Base-by-base conservation (phyloP, 2,329 filamentous ascomycete species). In the Fusarium beomiforme region DNA sequence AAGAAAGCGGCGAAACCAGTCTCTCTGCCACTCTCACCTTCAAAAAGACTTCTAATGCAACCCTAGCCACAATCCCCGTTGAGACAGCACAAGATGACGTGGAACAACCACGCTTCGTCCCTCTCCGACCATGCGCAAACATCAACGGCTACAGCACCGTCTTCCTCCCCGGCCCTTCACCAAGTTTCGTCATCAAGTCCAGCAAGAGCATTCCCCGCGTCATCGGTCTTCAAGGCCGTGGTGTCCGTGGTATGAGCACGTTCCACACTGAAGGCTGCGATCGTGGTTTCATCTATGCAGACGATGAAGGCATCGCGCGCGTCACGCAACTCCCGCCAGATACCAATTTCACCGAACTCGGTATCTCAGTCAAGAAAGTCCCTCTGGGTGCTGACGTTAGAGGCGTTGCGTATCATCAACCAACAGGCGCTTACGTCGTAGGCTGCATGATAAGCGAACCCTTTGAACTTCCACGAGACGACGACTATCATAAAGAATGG, bases 391-490 rank as follows among this genome's bases (percentile, higher is more conserved):
- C 91, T 57, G 92, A 97, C 64, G 85, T 95, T 14, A 87, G 91
- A 67, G 88, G 90, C 5, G 82, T 98, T 19, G 87, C 92, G 2
- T 97, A 95, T 77, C 95, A 97, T 77, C 84, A 90, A 4, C 88
- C 90, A 1, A 91, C 91, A 43, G 89, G 90, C 24, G 89, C 92
- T 1, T 98, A 97, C 77, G 89, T 94, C 4, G 83, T 95, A 19
- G 93, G 90, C 7, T 95, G 93, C 60, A 92, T 90, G 68, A 84
- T 85, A 11, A 78, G 81, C 29, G 89, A 91, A 51, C 89, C 90
- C 6, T 98, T 97, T 78, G 92, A 94, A 79, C 86, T 98, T 24
- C 93, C 94, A 3, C 93, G 93, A 57, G 94, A 97, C 73, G 95
- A 95, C 70, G 91, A 97, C 64, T 90, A 93, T 69, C 93, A 97